Base-by-base conservation (phyloP, 2,329 filamentous ascomycete species). In the Cryphonectria japonica region DNA sequence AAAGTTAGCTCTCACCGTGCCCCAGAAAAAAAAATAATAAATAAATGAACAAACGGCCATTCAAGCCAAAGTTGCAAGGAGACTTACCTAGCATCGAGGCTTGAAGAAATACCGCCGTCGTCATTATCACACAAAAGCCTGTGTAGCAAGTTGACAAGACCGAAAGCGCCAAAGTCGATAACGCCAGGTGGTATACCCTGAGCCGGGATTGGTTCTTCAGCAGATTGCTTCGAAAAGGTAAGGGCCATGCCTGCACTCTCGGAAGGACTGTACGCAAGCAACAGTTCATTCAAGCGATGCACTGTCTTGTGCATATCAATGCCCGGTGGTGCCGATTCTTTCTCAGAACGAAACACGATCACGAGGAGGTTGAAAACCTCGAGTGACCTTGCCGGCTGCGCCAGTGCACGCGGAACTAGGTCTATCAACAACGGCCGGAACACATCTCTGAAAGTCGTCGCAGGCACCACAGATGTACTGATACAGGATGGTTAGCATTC, bases 381-480 rank as follows among this genome's bases (percentile, higher is more conserved):
- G 34, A 83, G 80, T 69, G 85, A 85, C 41, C 79, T 78, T 8
- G 67, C 69, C 14, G 81, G 77, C 69, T 77, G 74, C 0, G 46
- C 64, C 3, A 78, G 76, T 32, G 82, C 82, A 65, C 77, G 76
- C 22, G 78, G 79, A 8, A 85, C 75, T 39, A 85, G 76, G 16
- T 76, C 76, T 9, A 79, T 78, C 13, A 84, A 73, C 11, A 83
- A 73, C 1, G 85, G 82, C 85, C 86, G 87, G 71, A 88, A 84
- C 46, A 84, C 80, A 22, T 80, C 77, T 19, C 82, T 80, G 68
- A 87, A 83, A 16, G 82, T 80, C 3, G 78, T 72, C 3, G 81
- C 76, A 13, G 76, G 76, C 16, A 82, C 77, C 19, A 74, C 73
- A 6, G 75, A 73, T 72, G 75, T 73, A 70, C 77, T 71, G 72